Base-by-base conservation (phyloP, 768 basidiomycete genomes). In the Lyophyllum decastes region DNA sequence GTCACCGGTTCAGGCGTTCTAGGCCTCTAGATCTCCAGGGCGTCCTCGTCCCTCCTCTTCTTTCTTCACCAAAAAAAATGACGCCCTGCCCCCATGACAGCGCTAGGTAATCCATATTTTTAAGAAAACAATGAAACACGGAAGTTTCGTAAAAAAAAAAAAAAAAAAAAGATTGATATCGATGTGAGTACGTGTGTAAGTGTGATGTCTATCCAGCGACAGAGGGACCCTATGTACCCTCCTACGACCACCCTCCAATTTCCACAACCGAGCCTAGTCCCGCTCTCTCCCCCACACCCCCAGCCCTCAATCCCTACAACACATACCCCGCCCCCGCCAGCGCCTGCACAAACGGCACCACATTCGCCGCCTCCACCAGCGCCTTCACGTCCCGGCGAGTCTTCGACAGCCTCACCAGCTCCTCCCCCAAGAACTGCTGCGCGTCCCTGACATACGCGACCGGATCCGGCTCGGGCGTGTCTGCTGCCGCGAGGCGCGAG, bases 401-500 rank as follows among this genome's bases (percentile, higher is more conserved):
- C 38, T 70, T 74, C 22, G 70, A 66, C 61, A 82, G 65, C 47
- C 66, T 72, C 50, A 66, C 73, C 46, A 83, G 63, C 56, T 81
- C 77, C 57, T 78, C 76, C 0, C 82, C 78, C 22, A 87, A 69
- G 59, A 78, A 87, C 46, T 75, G 76, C 46, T 79, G 72, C n/a
- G 84, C 82, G 62, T 89, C 78, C 19, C 72, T 73, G 2, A 87
- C 79, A 64, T 87, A 83, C 11, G 73, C 80, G 10, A 88, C 83
- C 0, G 87, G 86, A 68, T 94, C 92, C 0, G 68, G 71, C 41
- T 79, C 76, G 0, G 70, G 70, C 1, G 72, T 73, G 62, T 92
- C 90, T 1, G 89, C 88, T 1, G 96, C 92, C 0, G 94, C 95
- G 17, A 98, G 81, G 34, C 90, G 84, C 51, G 94, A 94, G 75